phyloP scores from a whole-genome alignment of 139 green algal genomes.

The Closterium sp. region DNA sequence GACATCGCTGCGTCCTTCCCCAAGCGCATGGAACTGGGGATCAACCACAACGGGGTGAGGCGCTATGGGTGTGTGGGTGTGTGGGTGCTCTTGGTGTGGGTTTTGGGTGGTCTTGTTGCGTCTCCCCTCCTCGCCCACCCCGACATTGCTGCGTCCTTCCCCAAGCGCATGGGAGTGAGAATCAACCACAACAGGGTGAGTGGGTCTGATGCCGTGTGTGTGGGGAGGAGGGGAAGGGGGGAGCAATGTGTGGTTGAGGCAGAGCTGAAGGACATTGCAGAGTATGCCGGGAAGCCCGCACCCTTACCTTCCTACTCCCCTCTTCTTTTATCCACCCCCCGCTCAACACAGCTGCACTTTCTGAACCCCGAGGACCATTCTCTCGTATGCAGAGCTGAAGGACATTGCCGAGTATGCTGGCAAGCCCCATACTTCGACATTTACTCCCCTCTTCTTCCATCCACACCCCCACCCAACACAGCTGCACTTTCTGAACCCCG shows the following conservation, averaged over 20 bases:
- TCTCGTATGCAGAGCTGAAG: neutral
- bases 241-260: neutral
- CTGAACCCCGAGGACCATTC: neutral
- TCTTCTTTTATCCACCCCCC: neutral
- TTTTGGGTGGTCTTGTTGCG: too few species aligned
- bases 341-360: conserved; percentile 1
- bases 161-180: neutral
- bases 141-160: too few species aligned
- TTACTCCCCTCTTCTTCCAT: too few species aligned
- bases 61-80: neutral
- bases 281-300: neutral
- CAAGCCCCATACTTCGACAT: too few species aligned
- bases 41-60: conserved; percentile 14
- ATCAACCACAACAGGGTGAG: neutral
- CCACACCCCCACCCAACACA: too few species aligned
- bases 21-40: neutral
- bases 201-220: too few species aligned
- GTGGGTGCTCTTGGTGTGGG: too few species aligned
- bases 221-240: too few species aligned
- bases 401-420: conserved; percentile 21
- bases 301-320: neutral
- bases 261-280: neutral
- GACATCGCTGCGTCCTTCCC: conserved; percentile 1
- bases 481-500: conserved; percentile 1
- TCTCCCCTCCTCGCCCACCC: too few species aligned